These are phyloP conservation scores for Coffea eugenioides DNA, from an alignment of 257 asterid genomes.

Conservation along the genomic window DNA sequence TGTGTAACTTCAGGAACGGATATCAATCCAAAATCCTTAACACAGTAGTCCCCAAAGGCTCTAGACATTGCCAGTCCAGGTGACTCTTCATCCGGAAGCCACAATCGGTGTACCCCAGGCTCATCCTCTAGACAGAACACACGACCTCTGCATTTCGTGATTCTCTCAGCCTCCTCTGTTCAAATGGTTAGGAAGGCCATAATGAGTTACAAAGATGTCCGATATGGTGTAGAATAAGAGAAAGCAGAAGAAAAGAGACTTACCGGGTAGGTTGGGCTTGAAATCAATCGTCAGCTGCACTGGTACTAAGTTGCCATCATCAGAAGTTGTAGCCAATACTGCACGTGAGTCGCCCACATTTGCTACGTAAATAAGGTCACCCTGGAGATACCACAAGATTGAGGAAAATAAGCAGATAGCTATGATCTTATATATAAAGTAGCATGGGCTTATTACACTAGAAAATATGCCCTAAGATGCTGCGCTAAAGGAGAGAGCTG, in stretches of 20 bases:
- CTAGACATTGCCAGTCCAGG: constrained; percentile 99
- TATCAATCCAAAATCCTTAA: constrained; percentile 79
- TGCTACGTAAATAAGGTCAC: constrained; percentile 62
- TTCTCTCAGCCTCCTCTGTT: constrained; percentile 88
- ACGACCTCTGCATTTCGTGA: constrained; percentile 62
- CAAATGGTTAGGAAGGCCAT: background rate
- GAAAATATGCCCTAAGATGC: background rate
- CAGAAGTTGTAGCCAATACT: constrained; percentile 71
- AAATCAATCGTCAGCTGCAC: constrained; percentile 87
- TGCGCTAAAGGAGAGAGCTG: background rate
- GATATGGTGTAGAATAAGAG: background rate
- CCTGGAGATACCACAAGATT: constrained; percentile 44
- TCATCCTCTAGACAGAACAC: constrained; percentile 78
- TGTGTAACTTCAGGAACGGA: constrained; percentile 89
- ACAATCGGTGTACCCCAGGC: constrained; percentile 79
- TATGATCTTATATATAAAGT: background rate
- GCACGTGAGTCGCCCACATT: constrained; percentile 98
- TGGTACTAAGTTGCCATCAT: constrained; percentile 57
- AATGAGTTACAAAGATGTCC: background rate
- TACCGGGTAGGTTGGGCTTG: constrained; percentile 92
- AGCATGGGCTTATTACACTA: background rate
- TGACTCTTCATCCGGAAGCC: constrained; percentile 80
- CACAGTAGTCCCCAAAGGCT: constrained; percentile 91
- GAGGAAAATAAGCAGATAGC: background rate
- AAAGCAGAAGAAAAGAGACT: constrained; percentile 29